Base-by-base conservation (phyloP, 805 yeast species). In the Saccharomycopsis guyanensis region DNA sequence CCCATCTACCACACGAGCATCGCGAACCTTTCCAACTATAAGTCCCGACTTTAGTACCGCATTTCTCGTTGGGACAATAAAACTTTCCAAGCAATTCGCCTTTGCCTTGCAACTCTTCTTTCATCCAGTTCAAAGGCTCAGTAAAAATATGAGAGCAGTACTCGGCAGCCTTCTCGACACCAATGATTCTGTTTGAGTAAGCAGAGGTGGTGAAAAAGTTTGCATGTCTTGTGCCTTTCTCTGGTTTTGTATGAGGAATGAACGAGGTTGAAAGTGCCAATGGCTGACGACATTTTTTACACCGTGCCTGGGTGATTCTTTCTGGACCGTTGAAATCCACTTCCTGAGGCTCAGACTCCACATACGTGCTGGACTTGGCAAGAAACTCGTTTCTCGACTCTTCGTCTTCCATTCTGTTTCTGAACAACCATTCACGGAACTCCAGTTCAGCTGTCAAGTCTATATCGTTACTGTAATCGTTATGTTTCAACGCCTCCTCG, bases 1-100 rank as follows among this genome's bases (percentile, higher is more conserved):
- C 81, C 98, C 98, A 93, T 56, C 77, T 78, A 2, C 97, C 97
- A 63, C 98, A 93, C 48, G 93, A 78, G 62, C 98, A 93, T 56
- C 95, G 69, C 1, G 91, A 78, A 0, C 98, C 98, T 57, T 81
- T 85, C 98, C 98, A 93, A 52, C 81, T 78, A 61, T 88, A 93
- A 0, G 86, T 88, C 12, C 98, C 98, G 2, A 93, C 76, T 65
- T 91, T 93, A 13, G 84, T 70, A 3, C 69, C 68, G 66, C 98
- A 93, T 57, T 81, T 82, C 4, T 18, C 19, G 29, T 51, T 51
- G 2, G 93, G 93, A 62, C 98, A 93, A 8, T 66, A 61, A 38
- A 93, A 78, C 57, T 83, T 86, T 2, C 98, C 98, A 61, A 91
- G 97, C 6, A 93, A 57, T 43, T 79, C 83, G 31, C 86, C 86